A percentile compares a stretch with the other conserved stretches of the same genome.
phyloP scores from a whole-genome alignment of 139 green algal species.

The Chlamydomonas eustigma region DNA sequence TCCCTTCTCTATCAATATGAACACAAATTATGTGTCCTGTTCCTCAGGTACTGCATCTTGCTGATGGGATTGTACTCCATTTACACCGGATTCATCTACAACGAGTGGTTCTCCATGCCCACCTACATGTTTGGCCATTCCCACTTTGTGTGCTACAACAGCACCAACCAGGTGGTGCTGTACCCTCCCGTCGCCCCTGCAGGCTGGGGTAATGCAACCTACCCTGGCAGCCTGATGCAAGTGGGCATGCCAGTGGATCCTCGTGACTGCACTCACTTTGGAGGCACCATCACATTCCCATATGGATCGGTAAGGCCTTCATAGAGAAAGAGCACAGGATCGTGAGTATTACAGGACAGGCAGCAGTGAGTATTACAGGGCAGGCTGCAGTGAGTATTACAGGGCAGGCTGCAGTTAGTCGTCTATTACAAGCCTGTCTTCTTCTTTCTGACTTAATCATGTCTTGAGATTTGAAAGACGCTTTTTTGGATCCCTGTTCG shows the following conservation, averaged over 20 bases:
- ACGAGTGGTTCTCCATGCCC: conserved; percentile 96
- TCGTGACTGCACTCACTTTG: conserved; percentile 1
- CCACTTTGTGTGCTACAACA: conserved; percentile 17
- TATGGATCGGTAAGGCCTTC: conserved; percentile 8
- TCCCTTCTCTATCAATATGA: too few relatives aligned
- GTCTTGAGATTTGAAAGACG: too few relatives aligned
- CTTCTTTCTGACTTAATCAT: too few relatives aligned
- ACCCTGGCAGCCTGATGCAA: background rate
- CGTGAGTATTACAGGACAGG: too few relatives aligned
- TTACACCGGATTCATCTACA: conserved; percentile 95
- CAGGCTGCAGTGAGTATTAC: too few relatives aligned
- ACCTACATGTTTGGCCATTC: conserved; percentile 77
- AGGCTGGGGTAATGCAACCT: background rate
- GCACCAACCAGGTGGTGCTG: background rate
- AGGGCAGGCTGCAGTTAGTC: too few relatives aligned
- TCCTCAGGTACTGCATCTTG: conserved; percentile 94
- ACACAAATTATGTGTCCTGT: too few relatives aligned
- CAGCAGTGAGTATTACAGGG: too few relatives aligned
- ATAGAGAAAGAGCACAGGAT: too few relatives aligned
- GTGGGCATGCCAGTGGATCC: background rate
- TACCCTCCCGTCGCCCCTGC: background rate
- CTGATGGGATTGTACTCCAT: conserved; percentile 96
- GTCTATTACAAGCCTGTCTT: too few relatives aligned
- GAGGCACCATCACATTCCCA: background rate
- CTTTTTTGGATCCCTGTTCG: too few relatives aligned